Conservation (phyloP, 768 basidiomycete genomes). For the Hydnum rufescens region DNA sequence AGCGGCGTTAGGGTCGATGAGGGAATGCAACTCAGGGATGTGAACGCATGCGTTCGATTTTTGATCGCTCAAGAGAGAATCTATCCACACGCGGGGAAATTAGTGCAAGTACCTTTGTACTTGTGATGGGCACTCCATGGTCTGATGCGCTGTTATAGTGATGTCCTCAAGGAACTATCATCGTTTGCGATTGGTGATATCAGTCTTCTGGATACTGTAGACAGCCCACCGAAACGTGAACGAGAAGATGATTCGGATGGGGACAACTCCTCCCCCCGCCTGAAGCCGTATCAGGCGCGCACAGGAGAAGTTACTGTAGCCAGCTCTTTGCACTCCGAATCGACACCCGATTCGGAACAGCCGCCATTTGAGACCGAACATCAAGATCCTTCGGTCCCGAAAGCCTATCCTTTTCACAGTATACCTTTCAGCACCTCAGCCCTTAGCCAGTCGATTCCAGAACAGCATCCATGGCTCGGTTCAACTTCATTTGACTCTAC, state of each 20-base stretch:
- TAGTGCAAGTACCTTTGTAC: neutral
- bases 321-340: neutral
- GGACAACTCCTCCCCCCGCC: neutral
- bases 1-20: neutral
- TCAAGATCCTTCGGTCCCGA: neutral
- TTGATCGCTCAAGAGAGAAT: neutral
- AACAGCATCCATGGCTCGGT: no score
- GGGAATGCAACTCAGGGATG: neutral
- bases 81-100: neutral
- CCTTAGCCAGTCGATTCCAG: no score
- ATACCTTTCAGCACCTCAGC: no score
- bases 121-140: neutral
- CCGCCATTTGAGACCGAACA: neutral
- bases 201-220: neutral
- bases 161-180: neutral
- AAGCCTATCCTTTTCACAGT: no score
- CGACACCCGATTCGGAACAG: neutral
- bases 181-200: neutral
- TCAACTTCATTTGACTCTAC: no score
- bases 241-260: neutral
- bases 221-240: neutral
- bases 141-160: neutral
- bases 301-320: neutral
- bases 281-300: neutral
- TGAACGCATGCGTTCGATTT: slow-evolving; percentile 1